Conservation (phyloP, 1,284 basidiomycete genomes). For the Quambalaria eucalypti region DNA sequence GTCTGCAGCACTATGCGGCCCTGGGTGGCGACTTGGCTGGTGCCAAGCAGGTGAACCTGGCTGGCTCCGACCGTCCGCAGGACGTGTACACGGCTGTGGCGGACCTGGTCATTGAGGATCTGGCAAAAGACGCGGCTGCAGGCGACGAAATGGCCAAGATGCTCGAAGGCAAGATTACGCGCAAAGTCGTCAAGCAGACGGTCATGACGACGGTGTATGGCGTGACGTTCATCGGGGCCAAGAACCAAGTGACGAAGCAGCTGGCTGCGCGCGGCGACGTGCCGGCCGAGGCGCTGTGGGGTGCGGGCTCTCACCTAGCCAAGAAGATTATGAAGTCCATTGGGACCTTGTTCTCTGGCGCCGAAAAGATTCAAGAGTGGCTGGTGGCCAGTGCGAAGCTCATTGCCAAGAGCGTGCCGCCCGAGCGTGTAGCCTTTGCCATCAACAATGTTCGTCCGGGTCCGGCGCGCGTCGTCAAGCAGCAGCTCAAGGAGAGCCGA, state of each 20-base stretch:
- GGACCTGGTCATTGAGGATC: conserved; percentile 48
- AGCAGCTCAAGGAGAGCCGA: conserved; percentile 68
- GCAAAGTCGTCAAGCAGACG: conserved; percentile 98
- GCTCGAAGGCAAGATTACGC: conserved; percentile 69
- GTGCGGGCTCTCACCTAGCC: conserved; percentile 66
- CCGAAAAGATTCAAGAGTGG: conserved; percentile 86
- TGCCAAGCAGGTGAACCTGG: conserved; percentile 85
- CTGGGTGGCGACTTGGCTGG: conserved; percentile 85
- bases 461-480: conserved; percentile 51
- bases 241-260: conserved; percentile 88
- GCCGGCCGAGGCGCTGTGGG: conserved; percentile 64
- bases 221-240: conserved; percentile 88
- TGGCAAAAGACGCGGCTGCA: conserved; percentile 51
- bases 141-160: conserved; percentile 54
- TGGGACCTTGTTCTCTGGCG: conserved; percentile 83
- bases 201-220: conserved; percentile 99
- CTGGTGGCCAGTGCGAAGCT: conserved; percentile 71
- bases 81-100: conserved; percentile 97
- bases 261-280: conserved; percentile 69
- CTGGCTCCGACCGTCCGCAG: conserved; percentile 73
- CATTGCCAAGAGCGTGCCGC: conserved; percentile 77
- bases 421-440: conserved; percentile 56
- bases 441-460: not conserved
- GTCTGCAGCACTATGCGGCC: conserved; percentile 95
- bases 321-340: conserved; percentile 53